phyloP scores from a whole-genome alignment of 495 filamentous ascomycete genomes.

The Parathielavia hyrcaniae region DNA sequence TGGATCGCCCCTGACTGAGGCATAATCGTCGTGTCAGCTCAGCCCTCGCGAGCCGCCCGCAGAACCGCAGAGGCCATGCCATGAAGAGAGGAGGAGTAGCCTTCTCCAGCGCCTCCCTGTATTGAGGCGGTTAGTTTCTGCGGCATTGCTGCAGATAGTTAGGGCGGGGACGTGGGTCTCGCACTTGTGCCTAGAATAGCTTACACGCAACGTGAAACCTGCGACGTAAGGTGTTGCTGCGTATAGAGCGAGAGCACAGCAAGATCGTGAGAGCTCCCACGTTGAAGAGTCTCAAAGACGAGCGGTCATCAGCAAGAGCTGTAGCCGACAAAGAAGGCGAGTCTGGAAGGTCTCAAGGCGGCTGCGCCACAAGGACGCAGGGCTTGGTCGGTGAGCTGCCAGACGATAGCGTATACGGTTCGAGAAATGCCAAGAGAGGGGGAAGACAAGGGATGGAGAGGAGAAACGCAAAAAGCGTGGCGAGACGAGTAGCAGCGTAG shows the following conservation, averaged over 20 bases:
- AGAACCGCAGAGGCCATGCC: no score
- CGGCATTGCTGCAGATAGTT: neutral
- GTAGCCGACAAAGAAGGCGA: neutral
- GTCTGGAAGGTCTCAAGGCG: neutral
- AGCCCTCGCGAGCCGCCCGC: no score
- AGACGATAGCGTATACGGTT: neutral
- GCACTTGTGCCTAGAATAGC: neutral
- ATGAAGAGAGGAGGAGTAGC: no score
- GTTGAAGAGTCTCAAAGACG: neutral
- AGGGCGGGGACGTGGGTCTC: neutral
- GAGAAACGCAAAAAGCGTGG: neutral
- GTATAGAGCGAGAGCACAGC: no score
- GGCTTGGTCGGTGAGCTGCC: conserved; percentile 1
- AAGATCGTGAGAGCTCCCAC: no score
- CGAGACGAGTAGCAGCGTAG: neutral
- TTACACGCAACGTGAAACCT: neutral
- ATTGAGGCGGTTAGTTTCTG: neutral
- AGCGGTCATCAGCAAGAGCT: neutral
- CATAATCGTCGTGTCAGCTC: no score
- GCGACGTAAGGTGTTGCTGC: neutral
- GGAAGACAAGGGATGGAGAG: neutral
- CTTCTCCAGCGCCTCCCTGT: neutral
- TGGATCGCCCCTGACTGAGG: no score
- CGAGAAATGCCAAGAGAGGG: neutral
- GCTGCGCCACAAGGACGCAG: neutral